Percentiles rank a stretch among this genome's conserved stretches.
Evolutionary conservation across 768 basidiomycete genomes (phyloP).

Genomic region (Xerocomus potaroensis): DNA sequence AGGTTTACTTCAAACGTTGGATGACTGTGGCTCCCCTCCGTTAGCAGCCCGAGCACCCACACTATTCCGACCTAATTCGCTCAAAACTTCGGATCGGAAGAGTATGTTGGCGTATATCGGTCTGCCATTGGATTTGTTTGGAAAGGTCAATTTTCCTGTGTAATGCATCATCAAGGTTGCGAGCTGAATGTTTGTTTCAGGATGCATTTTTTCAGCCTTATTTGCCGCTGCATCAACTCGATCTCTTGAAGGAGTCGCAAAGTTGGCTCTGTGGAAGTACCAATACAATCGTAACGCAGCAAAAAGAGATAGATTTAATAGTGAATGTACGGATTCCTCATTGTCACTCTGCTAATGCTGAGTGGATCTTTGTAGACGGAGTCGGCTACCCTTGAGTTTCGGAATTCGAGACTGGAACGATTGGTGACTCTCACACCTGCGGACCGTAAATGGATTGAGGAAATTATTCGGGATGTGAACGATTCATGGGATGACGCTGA

Average conservation of each 20-base stretch:
- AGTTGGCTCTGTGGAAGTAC: constrained; percentile 95
- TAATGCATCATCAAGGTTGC: background rate
- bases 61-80: constrained; percentile 67
- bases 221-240: constrained; percentile 90
- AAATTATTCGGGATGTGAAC: constrained; percentile 83
- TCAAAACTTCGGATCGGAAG: constrained; percentile 84
- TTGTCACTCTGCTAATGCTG: background rate
- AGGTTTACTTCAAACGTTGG: constrained; percentile 85
- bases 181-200: constrained; percentile 33
- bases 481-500: constrained; percentile 71
- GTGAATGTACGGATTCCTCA: constrained; percentile 57
- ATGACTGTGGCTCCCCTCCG: constrained; percentile 88
- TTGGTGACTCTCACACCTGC: constrained; percentile 80
- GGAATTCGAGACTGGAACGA: constrained; percentile 75
- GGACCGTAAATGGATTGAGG: constrained; percentile 98
- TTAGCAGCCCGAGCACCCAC: constrained; percentile 59
- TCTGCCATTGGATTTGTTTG: constrained; percentile 91
- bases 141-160: constrained; percentile 55
- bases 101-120: constrained; percentile 92
- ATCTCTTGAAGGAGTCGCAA: constrained; percentile 72
- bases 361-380: constrained; percentile 59
- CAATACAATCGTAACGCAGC: constrained; percentile 91
- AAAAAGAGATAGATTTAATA: constrained; percentile 85
- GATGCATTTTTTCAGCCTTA: constrained; percentile 98
- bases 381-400: constrained; percentile 80